phyloP scores from a whole-genome alignment of 768 basidiomycete genomes.

The Hericium alpestre region DNA sequence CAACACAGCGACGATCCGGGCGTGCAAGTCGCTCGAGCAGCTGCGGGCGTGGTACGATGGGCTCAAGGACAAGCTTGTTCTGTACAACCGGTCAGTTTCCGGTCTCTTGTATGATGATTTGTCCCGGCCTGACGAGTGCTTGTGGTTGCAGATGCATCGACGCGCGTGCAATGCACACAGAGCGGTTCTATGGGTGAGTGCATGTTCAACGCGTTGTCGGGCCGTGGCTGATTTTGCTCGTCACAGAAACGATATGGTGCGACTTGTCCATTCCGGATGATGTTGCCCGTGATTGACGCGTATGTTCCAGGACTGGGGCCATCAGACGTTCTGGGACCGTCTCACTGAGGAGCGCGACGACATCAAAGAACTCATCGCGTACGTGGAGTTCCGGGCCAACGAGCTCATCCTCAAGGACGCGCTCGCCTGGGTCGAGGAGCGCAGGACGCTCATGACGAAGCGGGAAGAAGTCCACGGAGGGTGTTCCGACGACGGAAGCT shows the following conservation, averaged over 20 bases:
- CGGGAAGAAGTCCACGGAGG: neutral
- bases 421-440: neutral
- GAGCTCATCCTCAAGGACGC: neutral
- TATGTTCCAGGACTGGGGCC: slow-evolving; percentile 28
- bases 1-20: neutral
- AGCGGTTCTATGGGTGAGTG: slow-evolving; percentile 30
- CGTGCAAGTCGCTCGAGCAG: neutral
- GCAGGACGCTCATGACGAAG: neutral
- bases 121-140: neutral
- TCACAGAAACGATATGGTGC: neutral
- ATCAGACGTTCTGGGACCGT: slow-evolving; percentile 22
- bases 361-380: neutral
- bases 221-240: neutral
- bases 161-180: slow-evolving; percentile 27
- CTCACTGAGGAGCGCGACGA: neutral
- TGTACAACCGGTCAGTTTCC: neutral
- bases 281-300: neutral
- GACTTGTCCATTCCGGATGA: neutral
- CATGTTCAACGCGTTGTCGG: neutral
- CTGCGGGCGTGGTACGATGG: neutral
- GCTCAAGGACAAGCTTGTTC: neutral
- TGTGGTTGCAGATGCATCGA: slow-evolving; percentile 23
- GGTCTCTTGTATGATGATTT: neutral
- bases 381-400: neutral
- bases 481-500: neutral